A percentile compares a stretch with the other conserved stretches of the same genome.
Evolutionary conservation across 257 asterid genomes (phyloP).

Genomic region (Cruciata laevipes): DNA sequence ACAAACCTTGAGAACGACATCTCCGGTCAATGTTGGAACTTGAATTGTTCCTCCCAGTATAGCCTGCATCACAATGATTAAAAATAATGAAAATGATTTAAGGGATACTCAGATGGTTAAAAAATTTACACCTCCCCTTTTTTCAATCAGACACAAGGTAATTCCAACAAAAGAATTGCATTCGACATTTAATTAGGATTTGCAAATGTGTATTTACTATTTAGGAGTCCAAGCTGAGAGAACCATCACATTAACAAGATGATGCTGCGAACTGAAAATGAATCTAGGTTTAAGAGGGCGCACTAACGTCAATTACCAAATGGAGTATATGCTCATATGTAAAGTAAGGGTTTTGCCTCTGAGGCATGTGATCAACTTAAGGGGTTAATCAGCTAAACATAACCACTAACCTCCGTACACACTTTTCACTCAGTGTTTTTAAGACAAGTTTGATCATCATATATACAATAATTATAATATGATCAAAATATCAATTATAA

Average conservation of each 20-base stretch:
- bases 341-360: neutral
- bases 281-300: neutral
- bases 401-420: too few species aligned
- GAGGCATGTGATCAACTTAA: neutral
- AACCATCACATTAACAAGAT: neutral
- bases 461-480: too few species aligned
- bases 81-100: neutral
- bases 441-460: too few species aligned
- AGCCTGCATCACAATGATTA: constrained; percentile 49
- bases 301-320: too few species aligned
- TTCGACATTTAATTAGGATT: neutral
- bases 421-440: neutral
- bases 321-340: too few species aligned
- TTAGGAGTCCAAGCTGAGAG: neutral
- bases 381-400: neutral
- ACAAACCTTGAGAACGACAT: constrained; percentile 84
- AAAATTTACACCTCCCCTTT: neutral
- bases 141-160: neutral
- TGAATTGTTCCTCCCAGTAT: constrained; percentile 86
- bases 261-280: neutral
- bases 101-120: neutral
- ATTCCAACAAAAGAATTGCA: neutral
- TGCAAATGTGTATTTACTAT: too few species aligned
- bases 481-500: too few species aligned
- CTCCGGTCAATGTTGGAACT: constrained; percentile 88